These are phyloP conservation scores for Phycomyces nitens DNA, from an alignment of 192 early-diverging fungal genomes.

Conservation along the genomic window DNA sequence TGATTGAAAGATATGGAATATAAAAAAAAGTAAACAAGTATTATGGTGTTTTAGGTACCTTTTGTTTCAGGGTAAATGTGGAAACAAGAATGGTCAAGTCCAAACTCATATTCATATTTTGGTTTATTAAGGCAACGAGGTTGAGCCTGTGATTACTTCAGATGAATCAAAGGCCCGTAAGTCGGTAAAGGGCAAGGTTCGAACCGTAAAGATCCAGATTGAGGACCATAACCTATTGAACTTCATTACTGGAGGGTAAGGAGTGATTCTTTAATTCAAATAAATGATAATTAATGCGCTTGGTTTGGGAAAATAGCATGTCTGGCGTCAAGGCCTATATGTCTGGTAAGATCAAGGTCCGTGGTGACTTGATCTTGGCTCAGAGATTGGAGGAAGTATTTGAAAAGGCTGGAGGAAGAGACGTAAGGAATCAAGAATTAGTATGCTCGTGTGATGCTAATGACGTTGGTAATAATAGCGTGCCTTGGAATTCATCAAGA, in stretches of 20 bases:
- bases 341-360: conserved; percentile 23
- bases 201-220: conserved; percentile 21
- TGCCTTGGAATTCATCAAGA: conserved; percentile 28
- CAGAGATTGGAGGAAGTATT: conserved; percentile 28
- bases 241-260: conserved; percentile 37
- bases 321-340: conserved; percentile 27
- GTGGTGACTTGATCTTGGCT: conserved; percentile 23
- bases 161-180: conserved; percentile 13
- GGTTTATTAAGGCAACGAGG: conserved; percentile 13
- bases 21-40: too few species aligned
- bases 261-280: neutral
- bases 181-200: conserved; percentile 11
- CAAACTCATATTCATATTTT: too few species aligned
- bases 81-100: too few species aligned
- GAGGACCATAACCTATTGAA: conserved; percentile 31
- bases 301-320: conserved; percentile 4
- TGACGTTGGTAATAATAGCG: conserved; percentile 8
- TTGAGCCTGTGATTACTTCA: conserved; percentile 25
- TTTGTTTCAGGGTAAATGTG: conserved; percentile 25
- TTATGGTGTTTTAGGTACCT: conserved; percentile 14
- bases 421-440: conserved; percentile 8
- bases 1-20: neutral
- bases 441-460: neutral
- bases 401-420: conserved; percentile 24
- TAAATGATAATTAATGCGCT: neutral